Evolutionary conservation across 78 protist genomes (phyloP).

Genomic region (Paratrimastix pyriformis): DNA sequence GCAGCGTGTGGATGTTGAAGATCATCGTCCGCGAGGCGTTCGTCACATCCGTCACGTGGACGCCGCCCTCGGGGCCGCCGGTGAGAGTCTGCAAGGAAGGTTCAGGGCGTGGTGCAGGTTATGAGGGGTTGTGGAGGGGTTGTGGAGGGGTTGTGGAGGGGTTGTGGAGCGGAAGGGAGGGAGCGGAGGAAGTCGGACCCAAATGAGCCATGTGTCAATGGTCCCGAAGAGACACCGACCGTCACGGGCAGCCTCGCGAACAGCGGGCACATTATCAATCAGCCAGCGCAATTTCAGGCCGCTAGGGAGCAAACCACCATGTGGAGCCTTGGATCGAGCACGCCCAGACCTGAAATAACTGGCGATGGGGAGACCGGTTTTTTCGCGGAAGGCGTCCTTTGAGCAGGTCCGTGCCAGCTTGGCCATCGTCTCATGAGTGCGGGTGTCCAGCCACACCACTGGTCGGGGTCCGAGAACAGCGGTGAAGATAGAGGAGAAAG

Average conservation of each 20-base stretch:
- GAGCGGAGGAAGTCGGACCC: slow-evolving; percentile 10
- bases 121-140: no score
- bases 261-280: slow-evolving; percentile 56
- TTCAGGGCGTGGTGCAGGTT: no score
- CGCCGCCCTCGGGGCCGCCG: slow-evolving; percentile 54
- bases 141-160: no score
- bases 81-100: slow-evolving; percentile 61
- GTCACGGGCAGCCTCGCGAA: slow-evolving; percentile 5
- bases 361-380: slow-evolving; percentile 83
- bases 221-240: slow-evolving; percentile 71
- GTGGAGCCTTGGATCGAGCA: not conserved
- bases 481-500: no score
- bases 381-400: not conserved
- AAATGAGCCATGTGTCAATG: slow-evolving; percentile 87
- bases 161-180: no score
- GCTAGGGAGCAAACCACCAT: slow-evolving; percentile 61
- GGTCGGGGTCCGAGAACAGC: no score
- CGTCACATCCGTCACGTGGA: slow-evolving; percentile 83
- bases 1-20: slow-evolving; percentile 67
- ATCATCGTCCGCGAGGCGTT: slow-evolving; percentile 93
- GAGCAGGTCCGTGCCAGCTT: slow-evolving; percentile 3
- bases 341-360: slow-evolving; percentile 14
- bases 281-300: slow-evolving; percentile 76
- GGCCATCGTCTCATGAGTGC: slow-evolving; percentile 35
- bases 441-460: slow-evolving; percentile 54